phyloP scores from a whole-genome alignment of 2,329 filamentous ascomycete species.

The Botrytis aclada region DNA sequence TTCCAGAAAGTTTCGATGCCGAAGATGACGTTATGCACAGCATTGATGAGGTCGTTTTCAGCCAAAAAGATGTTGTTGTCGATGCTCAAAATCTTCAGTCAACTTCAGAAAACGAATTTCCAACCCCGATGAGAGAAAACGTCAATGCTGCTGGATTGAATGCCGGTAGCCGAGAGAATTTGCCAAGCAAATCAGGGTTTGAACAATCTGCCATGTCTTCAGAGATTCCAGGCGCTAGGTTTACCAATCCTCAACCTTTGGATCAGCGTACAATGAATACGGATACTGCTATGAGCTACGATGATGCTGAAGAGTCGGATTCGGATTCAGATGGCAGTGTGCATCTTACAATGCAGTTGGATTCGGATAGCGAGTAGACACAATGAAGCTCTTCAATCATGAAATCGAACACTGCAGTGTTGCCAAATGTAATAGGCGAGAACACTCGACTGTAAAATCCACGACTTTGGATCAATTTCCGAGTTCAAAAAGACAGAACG shows the following conservation, averaged over 20 bases:
- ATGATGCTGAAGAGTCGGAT: slow-evolving; percentile 4
- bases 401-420: background rate
- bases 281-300: slow-evolving; percentile 6
- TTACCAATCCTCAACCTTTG: background rate
- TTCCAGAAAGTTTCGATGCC: background rate
- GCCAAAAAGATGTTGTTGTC: background rate
- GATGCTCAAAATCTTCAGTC: background rate
- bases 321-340: slow-evolving; percentile 16
- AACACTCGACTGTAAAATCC: background rate
- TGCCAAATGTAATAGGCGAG: background rate
- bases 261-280: background rate
- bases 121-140: no score
- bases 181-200: background rate
- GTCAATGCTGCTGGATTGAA: background rate
- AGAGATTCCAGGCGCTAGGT: background rate
- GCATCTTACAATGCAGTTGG: slow-evolving; percentile 19
- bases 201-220: background rate
- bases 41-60: background rate
- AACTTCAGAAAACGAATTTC: background rate
- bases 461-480: background rate
- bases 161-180: no score
- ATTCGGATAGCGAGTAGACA: slow-evolving; percentile 10
- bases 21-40: slow-evolving; percentile 8
- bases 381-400: background rate
- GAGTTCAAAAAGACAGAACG: background rate